Evolutionary conservation across 176 grass and related monocot species (phyloP).

Genomic region (Cenchrus americanus): DNA sequence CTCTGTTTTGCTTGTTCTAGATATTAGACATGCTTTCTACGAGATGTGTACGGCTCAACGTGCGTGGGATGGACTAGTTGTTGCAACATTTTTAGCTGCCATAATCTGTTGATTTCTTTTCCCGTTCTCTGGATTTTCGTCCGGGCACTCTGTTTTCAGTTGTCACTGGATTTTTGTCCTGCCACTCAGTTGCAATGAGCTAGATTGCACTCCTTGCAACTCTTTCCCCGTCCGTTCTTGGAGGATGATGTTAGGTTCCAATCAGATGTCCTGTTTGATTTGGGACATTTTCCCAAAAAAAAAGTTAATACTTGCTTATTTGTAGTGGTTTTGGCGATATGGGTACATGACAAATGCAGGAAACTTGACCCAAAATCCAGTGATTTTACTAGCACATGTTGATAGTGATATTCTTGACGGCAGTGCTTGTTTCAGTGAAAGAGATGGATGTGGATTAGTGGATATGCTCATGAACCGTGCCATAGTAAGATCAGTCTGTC

Average conservation of each 20-base stretch:
- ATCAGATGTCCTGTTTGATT: neutral
- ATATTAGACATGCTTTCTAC: neutral
- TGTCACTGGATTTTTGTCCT: neutral
- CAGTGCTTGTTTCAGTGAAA: neutral
- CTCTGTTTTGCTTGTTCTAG: neutral
- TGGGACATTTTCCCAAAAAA: neutral
- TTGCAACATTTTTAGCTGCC: neutral
- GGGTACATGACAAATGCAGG: neutral
- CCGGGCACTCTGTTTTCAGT: neutral
- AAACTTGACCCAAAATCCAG: neutral
- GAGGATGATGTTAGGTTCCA: neutral
- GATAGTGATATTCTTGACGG: neutral
- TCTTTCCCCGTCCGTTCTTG: neutral
- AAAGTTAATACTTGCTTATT: neutral
- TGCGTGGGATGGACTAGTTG: neutral
- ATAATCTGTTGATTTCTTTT: neutral
- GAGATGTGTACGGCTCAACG: neutral
- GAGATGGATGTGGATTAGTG: no score
- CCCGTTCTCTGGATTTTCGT: neutral
- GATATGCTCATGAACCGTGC: no score
- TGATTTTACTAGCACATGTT: neutral
- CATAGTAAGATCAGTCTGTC: no score
- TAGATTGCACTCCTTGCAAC: neutral
- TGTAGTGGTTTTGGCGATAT: neutral
- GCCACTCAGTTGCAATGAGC: neutral